Evolutionary conservation across 1,284 basidiomycete species (phyloP).

Genomic region (Ustilago sp.): DNA sequence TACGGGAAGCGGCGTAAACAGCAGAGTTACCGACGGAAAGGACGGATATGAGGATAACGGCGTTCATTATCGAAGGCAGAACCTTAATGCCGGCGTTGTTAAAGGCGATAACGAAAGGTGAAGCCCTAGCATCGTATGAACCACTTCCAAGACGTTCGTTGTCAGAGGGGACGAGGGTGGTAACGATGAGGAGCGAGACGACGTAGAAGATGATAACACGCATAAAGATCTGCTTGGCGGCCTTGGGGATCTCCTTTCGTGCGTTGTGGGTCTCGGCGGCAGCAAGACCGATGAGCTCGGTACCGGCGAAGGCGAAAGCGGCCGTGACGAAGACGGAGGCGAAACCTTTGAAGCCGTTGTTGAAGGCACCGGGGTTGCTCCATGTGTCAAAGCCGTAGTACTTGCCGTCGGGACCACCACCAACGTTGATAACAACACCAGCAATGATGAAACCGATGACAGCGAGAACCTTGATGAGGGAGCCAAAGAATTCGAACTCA

Average conservation of each 20-base stretch:
- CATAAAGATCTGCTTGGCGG: constrained; percentile 72
- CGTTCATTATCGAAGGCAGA: constrained; percentile 72
- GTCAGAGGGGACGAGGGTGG: constrained; percentile 73
- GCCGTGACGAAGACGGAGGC: constrained; percentile 63
- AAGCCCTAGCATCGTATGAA: constrained; percentile 70
- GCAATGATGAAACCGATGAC: constrained; percentile 66
- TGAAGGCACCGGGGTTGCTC: constrained; percentile 63
- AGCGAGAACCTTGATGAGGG: constrained; percentile 65
- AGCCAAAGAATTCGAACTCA: constrained; percentile 63
- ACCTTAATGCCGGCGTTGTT: constrained; percentile 70
- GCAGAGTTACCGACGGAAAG: constrained; percentile 70
- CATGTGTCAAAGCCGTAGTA: constrained; percentile 64
- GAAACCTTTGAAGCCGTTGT: constrained; percentile 68
- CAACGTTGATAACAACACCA: constrained; percentile 64
- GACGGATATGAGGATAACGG: constrained; percentile 71
- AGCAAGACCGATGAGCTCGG: constrained; percentile 77
- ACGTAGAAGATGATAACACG: constrained; percentile 73
- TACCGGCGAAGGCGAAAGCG: constrained; percentile 68
- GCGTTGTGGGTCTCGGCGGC: constrained; percentile 75
- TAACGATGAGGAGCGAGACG: constrained; percentile 74
- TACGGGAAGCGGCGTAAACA: constrained; percentile 70
- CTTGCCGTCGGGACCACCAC: constrained; percentile 56
- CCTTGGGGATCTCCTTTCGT: constrained; percentile 71
- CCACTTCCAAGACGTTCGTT: constrained; percentile 55
- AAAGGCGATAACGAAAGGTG: constrained; percentile 73